Evolutionary conservation across 2,329 filamentous ascomycete genomes (phyloP), one percentile per base, ranked within the genome.

Genomic region (Alternaria arborescens): DNA sequence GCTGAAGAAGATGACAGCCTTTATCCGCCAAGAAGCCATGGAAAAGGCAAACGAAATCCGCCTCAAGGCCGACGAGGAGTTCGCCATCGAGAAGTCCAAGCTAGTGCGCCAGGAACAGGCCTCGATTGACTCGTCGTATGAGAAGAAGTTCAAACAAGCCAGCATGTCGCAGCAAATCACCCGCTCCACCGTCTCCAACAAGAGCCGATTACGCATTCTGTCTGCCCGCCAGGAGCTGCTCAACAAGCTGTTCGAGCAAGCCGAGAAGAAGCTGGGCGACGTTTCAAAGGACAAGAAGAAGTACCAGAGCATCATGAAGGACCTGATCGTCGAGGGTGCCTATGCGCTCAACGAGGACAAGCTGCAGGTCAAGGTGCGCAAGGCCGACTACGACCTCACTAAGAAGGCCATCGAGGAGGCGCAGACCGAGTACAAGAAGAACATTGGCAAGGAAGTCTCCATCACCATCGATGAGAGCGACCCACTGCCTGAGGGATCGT

Each of bases 1-100:
- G 89, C 92, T 99, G 83, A 94, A 92, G 87, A 99, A 99, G 88
- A 99, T 99, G 95, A 98, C 95, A 62, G 94, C 94, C 79, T 99
- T 99, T 88, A 99, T 99, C 89, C 92, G 93, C 82, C 95, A 98
- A 84, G 95, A 99, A 85, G 95, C 95, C 61, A 88, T 91, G 77
- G 95, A 99, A 80, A 99, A 99, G 83, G 93, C 93, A 74, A 91
- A 91, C 79, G 95, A 99, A 83, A 98, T 99, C 82, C 89, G 95
- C 78, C 91, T 98, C 84, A 98, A 98, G 84, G 95, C 95, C 81
- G 94, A 98, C 84, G 93, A 98, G 82, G 95, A 99, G 82, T 98
- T 98, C 82, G 92, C 93, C 79, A 98, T 97, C 79, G 95, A 99
- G 80, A 99, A 99, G 84, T 95, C 94, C 75, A 97, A 97, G 86